phyloP scores from a whole-genome alignment of 129 eudicot genomes.

The Glebionis coronaria region DNA sequence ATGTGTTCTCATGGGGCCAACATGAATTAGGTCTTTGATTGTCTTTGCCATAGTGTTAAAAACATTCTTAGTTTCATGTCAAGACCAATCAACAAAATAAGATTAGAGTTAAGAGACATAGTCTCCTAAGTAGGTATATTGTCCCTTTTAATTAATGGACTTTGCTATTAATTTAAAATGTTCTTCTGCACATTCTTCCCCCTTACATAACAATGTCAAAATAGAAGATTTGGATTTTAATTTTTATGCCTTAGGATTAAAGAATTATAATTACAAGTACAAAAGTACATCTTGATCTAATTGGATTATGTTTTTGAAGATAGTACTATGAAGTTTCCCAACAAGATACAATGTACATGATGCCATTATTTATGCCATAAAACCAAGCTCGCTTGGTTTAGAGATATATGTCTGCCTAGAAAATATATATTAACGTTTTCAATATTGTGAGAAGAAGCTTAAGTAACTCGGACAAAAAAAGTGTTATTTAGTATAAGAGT shows the following conservation, averaged over 20 bases:
- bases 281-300: constrained; percentile 36
- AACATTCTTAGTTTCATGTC: constrained; percentile 24
- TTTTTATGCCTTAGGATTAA: constrained; percentile 18
- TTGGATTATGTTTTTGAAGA: constrained; percentile 23
- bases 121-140: constrained; percentile 35
- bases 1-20: constrained; percentile 27
- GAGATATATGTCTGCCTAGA: neutral
- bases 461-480: neutral
- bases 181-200: constrained; percentile 33
- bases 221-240: constrained; percentile 12
- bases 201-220: constrained; percentile 30
- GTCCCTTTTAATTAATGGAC: constrained; percentile 32
- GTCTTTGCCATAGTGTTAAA: constrained; percentile 26
- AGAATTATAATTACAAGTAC: constrained; percentile 26
- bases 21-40: constrained; percentile 31
- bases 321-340: constrained; percentile 33
- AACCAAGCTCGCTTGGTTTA: neutral
- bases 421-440: neutral
- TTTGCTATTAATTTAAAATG: constrained; percentile 14
- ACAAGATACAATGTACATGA: constrained; percentile 33
- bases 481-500: neutral
- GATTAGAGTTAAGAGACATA: constrained; percentile 30
- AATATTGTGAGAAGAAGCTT: neutral
- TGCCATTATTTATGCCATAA: constrained; percentile 2
- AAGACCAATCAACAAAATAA: constrained; percentile 25